phyloP scores from a whole-genome alignment of 495 filamentous ascomycete species.

The Penicillium ucsense region DNA sequence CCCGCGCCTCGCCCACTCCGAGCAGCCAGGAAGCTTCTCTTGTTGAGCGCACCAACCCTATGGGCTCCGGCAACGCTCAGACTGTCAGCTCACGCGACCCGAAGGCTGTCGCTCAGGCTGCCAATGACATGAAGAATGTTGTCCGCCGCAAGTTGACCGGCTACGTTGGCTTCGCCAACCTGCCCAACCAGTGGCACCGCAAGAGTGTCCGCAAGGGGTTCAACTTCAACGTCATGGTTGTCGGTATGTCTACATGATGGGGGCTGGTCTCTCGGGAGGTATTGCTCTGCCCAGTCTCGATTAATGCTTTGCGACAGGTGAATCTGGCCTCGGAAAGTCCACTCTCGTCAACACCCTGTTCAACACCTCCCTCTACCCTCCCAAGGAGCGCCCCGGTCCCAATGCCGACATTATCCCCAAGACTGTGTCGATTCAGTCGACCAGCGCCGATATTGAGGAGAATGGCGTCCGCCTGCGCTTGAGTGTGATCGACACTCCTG shows the following conservation, averaged over 20 bases:
- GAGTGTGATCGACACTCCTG: constrained; percentile 95
- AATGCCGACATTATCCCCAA: constrained; percentile 98
- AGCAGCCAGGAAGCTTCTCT: constrained; percentile 48
- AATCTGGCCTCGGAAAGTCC: constrained; percentile 98
- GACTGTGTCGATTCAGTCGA: constrained; percentile 97
- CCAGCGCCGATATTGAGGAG: constrained; percentile 97
- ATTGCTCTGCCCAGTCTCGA: not conserved
- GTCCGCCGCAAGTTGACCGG: constrained; percentile 96
- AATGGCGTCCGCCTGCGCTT: constrained; percentile 95
- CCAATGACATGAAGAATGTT: constrained; percentile 89
- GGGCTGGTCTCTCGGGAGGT: too few relatives aligned
- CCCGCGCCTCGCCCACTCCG: constrained; percentile 25
- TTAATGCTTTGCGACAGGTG: constrained; percentile 47
- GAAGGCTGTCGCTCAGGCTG: constrained; percentile 65
- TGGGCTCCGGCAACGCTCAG: constrained; percentile 50
- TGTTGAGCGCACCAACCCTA: constrained; percentile 52
- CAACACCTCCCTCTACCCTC: constrained; percentile 98
- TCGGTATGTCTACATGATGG: constrained; percentile 52
- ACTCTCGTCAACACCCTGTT: constrained; percentile 98
- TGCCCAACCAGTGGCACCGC: constrained; percentile 99
- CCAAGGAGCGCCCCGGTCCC: constrained; percentile 93
- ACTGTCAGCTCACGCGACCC: constrained; percentile 75
- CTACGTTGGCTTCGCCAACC: constrained; percentile 96
- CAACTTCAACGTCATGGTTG: constrained; percentile 99
- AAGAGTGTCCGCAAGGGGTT: constrained; percentile 99